Conservation (phyloP, 2,329 filamentous ascomycete genomes). For the Camptophora hylomeconis region DNA sequence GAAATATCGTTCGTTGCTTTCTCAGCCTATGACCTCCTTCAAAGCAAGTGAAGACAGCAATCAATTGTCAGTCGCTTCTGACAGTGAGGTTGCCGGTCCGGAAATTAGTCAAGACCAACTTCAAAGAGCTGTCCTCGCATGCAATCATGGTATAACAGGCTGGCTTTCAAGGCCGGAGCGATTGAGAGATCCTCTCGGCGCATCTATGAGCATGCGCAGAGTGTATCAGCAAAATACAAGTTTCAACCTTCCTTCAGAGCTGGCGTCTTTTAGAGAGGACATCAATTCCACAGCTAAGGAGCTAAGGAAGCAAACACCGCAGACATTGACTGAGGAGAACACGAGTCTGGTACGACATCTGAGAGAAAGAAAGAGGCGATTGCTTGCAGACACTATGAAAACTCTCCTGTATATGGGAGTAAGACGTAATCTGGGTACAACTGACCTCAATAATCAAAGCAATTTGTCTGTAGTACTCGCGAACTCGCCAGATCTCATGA, state of each 20-base stretch:
- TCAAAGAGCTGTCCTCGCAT: constrained; percentile 16
- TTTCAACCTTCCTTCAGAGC: constrained; percentile 43
- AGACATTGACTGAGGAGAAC: constrained; percentile 72
- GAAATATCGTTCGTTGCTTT: constrained; percentile 72
- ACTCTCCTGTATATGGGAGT: constrained; percentile 80
- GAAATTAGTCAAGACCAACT: constrained; percentile 18
- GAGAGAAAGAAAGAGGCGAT: constrained; percentile 76
- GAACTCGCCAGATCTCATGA: constrained; percentile 30
- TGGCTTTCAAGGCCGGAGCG: constrained; percentile 44
- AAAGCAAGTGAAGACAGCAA: too few relatives aligned
- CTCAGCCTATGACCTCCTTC: constrained; percentile 58
- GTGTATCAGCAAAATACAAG: constrained; percentile 42
- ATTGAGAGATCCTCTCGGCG: constrained; percentile 56
- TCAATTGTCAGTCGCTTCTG: constrained; percentile 21
- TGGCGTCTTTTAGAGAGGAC: constrained; percentile 57
- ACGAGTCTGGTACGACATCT: constrained; percentile 74
- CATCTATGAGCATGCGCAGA: constrained; percentile 60
- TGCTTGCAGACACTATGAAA: constrained; percentile 80
- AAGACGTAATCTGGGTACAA: constrained; percentile 64
- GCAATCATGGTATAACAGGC: constrained; percentile 18
- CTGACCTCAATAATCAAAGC: constrained; percentile 59
- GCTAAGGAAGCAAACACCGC: constrained; percentile 72
- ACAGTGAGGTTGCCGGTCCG: constrained; percentile 11
- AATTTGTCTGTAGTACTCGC: constrained; percentile 60
- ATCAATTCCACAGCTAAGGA: constrained; percentile 56